Base-by-base conservation (phyloP, 2,329 filamentous ascomycete species). In the Aspergillus costaricaensis region DNA sequence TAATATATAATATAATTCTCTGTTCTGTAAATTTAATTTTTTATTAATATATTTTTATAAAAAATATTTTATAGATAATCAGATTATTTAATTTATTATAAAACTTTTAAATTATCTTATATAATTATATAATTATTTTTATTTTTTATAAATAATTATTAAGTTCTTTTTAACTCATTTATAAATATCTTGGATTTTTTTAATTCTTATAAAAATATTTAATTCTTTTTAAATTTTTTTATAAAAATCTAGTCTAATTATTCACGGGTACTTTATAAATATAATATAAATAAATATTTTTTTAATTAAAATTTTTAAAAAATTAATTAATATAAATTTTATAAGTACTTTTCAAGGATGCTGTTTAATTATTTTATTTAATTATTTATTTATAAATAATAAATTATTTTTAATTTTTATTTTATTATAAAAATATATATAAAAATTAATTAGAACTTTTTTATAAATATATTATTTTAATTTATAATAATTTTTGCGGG, bases 401-500 rank as follows among this genome's bases (percentile, higher is more conserved):
- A 51, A 17, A 12, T 12, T 32, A 6, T 32, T 19, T 12, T 32
- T n/a, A 51, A 30, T 36, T 4, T 9, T 36, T 36, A n/a, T 32
- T 36, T 21, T n/a, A 36, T 36, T 51, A 51, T 51, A 51, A 32
- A 4, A 32, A n/a, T 51, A 51, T 51, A 51, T 25, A 51, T 51
- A 51, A 32, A 51, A 51, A 21, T 3, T n/a, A 49, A 27, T 1
- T 49, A 27, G 25, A 49, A 25, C 2, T 14, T 8, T 49, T n/a
- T 49, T 14, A 49, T 49, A 15, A 49, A 27, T 27, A 25, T 27
- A 25, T 5, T 23, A 30, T 27, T 12, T 30, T n/a, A n/a, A n/a
- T n/a, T n/a, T n/a, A n/a, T n/a, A n/a, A n/a, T n/a, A n/a, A n/a
- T n/a, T n/a, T n/a, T 49, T 49, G 12, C 4, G 30, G 4, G 7